Evolutionary conservation across 148 eudicot genomes (phyloP).

Genomic region (Rhododendron mucronatum): DNA sequence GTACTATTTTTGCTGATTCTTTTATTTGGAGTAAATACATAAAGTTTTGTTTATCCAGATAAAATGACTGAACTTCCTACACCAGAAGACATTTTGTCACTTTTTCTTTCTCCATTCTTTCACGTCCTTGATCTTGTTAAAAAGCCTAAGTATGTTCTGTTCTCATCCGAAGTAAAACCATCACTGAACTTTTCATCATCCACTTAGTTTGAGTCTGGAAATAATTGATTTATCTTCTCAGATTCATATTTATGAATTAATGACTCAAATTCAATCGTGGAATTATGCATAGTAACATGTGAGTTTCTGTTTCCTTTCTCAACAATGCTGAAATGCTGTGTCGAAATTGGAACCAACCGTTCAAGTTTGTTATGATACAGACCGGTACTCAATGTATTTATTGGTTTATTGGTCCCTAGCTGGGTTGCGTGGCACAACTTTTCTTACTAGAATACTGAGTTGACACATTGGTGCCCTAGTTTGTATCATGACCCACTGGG

Average conservation of each 20-base stretch:
- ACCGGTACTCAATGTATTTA: neutral
- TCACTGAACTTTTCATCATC: neutral
- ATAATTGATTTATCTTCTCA: neutral
- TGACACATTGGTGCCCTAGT: neutral
- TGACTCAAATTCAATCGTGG: neutral
- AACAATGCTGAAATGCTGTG: neutral
- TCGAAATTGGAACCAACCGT: neutral
- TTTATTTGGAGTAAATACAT: neutral
- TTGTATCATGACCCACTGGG: neutral
- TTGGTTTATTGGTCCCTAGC: neutral
- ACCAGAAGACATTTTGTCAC: neutral
- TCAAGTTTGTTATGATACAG: neutral
- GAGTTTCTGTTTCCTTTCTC: neutral
- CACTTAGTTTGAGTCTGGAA: neutral
- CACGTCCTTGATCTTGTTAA: neutral
- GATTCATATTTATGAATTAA: neutral
- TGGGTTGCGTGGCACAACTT: neutral
- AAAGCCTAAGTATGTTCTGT: neutral
- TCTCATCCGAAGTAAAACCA: neutral
- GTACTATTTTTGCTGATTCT: neutral
- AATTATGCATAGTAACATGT: neutral
- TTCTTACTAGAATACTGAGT: neutral
- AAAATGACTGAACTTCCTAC: neutral
- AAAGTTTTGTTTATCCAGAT: neutral
- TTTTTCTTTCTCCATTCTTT: neutral